These are phyloP conservation scores for Naganishia friedmannii DNA, from an alignment of 768 basidiomycete genomes.

Conservation along the genomic window DNA sequence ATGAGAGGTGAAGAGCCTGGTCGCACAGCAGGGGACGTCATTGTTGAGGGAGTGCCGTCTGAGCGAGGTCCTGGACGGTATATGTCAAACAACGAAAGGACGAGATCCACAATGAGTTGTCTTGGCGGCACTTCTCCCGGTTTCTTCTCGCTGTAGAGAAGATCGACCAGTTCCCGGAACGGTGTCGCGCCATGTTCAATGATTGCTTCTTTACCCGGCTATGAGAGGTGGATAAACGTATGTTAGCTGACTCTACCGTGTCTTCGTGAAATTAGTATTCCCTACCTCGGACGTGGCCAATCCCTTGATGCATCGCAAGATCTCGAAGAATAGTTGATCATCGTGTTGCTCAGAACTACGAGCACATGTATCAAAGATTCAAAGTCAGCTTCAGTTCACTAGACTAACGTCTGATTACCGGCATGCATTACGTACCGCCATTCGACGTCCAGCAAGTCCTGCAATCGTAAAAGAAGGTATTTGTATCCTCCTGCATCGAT, in stretches of 20 bases:
- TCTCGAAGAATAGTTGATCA: constrained; percentile 85
- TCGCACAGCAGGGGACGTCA: background rate
- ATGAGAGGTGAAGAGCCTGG: background rate
- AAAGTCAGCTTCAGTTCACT: background rate
- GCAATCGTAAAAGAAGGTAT: constrained; percentile 73
- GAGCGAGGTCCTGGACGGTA: constrained; percentile 54
- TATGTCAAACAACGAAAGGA: constrained; percentile 81
- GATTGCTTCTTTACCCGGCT: constrained; percentile 83
- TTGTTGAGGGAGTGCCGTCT: background rate
- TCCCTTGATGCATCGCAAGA: constrained; percentile 89
- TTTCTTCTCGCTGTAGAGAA: constrained; percentile 96
- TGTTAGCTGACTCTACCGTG: background rate
- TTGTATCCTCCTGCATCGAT: constrained; percentile 78
- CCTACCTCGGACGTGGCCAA: constrained; percentile 64
- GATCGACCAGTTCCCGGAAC: constrained; percentile 73
- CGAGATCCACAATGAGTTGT: constrained; percentile 82
- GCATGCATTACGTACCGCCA: constrained; percentile 72
- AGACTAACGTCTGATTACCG: background rate
- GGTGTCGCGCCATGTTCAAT: constrained; percentile 85
- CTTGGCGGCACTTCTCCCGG: constrained; percentile 88
- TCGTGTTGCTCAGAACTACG: constrained; percentile 96
- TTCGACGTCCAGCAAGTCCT: constrained; percentile 89
- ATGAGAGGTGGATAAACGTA: constrained; percentile 30
- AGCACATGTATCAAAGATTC: background rate
- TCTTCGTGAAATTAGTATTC: background rate